Percentiles rank a stretch among this genome's conserved stretches.
Conservation (phyloP, 192 early-diverging fungal species). For the Podila clonocystis region DNA sequence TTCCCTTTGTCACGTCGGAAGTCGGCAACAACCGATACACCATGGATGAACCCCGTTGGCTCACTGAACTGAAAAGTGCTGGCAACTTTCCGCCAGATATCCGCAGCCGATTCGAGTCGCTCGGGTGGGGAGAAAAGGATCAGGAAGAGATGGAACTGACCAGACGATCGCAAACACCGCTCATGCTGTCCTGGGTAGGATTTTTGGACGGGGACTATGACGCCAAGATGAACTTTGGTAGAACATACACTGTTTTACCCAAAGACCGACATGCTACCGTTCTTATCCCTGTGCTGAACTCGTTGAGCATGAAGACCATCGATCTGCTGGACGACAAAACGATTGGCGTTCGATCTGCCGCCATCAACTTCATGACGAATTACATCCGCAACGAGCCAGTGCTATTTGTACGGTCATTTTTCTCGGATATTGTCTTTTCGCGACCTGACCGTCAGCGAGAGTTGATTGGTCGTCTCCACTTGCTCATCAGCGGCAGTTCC, state of each 20-base stretch:
- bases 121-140: conserved; percentile 64
- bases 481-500: conserved; percentile 56
- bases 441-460: conserved; percentile 46
- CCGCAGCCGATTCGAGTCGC: conserved; percentile 58
- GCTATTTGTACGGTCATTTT: conserved; percentile 60
- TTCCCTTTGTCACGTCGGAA: conserved; percentile 63
- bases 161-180: conserved; percentile 55
- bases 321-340: conserved; percentile 62
- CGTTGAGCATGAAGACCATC: conserved; percentile 55
- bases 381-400: conserved; percentile 65
- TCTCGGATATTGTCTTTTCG: conserved; percentile 58
- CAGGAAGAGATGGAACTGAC: conserved; percentile 56
- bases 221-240: conserved; percentile 36
- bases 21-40: conserved; percentile 62
- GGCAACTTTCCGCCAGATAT: conserved; percentile 61
- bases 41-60: conserved; percentile 62
- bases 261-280: conserved; percentile 46
- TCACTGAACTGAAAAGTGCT: conserved; percentile 57
- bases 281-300: conserved; percentile 55
- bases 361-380: conserved; percentile 55
- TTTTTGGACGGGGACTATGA: conserved; percentile 60
- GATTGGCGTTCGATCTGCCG: conserved; percentile 55
- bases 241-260: conserved; percentile 18
- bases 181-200: conserved; percentile 58
- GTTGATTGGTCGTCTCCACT: conserved; percentile 53